A percentile compares a stretch with the other conserved stretches of the same genome.
phyloP scores from a whole-genome alignment of 129 eudicot genomes.

The Flaveria ramosissima region DNA sequence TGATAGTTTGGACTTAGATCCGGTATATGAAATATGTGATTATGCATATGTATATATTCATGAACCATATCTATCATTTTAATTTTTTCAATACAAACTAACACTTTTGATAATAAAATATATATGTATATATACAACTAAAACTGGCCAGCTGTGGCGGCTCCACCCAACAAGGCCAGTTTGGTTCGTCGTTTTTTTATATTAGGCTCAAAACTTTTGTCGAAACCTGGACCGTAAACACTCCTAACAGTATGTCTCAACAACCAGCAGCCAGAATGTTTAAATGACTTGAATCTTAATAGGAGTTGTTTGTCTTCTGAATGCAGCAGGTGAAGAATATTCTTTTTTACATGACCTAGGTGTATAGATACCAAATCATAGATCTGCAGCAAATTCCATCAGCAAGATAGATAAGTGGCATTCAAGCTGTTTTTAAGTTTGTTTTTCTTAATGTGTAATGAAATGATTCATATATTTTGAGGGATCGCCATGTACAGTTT shows the following conservation, averaged over 20 bases:
- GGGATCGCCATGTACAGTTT: slow-evolving; percentile 29
- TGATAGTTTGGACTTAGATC: background rate
- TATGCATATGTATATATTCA: background rate
- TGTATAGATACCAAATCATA: slow-evolving; percentile 38
- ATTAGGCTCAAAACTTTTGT: too few species aligned
- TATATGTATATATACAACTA: background rate
- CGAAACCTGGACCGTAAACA: background rate
- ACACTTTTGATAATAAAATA: background rate
- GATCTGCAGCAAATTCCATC: slow-evolving; percentile 28
- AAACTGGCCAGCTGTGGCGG: background rate
- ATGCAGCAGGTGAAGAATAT: slow-evolving; percentile 27
- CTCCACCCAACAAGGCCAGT: background rate
- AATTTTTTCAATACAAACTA: background rate
- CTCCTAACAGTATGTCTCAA: too few species aligned
- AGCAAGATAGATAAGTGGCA: slow-evolving; percentile 18
- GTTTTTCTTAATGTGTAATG: slow-evolving; percentile 4
- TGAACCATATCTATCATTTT: background rate
- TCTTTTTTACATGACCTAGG: slow-evolving; percentile 39
- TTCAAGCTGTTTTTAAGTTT: background rate
- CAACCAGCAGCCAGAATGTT: background rate
- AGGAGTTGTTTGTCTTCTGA: background rate
- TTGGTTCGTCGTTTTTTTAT: background rate
- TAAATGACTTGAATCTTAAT: background rate
- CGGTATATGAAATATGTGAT: background rate
- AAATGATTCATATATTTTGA: slow-evolving; percentile 1